These are phyloP conservation scores for Crithidia bombi DNA, from an alignment of 208 protist species.

Conservation along the genomic window DNA sequence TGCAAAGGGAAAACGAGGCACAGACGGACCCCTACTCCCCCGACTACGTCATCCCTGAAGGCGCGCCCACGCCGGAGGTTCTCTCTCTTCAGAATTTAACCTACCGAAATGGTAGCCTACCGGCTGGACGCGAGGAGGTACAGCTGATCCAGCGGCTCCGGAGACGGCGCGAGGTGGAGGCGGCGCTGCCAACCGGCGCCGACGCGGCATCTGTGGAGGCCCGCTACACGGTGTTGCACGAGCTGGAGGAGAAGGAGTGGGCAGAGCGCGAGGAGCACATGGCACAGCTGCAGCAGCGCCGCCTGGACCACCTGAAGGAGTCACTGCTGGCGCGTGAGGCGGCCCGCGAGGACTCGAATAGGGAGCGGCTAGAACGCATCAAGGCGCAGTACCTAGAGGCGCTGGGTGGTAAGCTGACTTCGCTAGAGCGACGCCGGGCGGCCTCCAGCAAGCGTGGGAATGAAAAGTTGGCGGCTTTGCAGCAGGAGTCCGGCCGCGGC, in stretches of 20 bases:
- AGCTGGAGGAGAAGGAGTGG: constrained; percentile 89
- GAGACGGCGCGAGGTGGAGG: constrained; percentile 82
- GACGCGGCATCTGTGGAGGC: constrained; percentile 62
- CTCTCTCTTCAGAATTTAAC: constrained; percentile 69
- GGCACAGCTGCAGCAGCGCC: constrained; percentile 68
- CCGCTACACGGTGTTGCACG: constrained; percentile 58
- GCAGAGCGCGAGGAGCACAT: constrained; percentile 83
- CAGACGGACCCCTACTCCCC: constrained; percentile 93
- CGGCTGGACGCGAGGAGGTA: constrained; percentile 82
- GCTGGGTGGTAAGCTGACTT: constrained; percentile 53
- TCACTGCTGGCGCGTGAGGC: constrained; percentile 70
- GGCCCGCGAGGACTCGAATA: constrained; percentile 63
- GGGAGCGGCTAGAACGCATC: constrained; percentile 59
- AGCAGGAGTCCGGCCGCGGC: constrained; percentile 12
- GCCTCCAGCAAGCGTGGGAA: constrained; percentile 38
- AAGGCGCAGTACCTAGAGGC: constrained; percentile 53
- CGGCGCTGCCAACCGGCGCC: constrained; percentile 44
- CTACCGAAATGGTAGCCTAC: constrained; percentile 69
- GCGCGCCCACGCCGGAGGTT: constrained; percentile 69
- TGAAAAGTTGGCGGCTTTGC: constrained; percentile 23
- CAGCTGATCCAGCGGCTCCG: constrained; percentile 89
- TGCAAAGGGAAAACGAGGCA: constrained; percentile 83
- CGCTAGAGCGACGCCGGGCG: constrained; percentile 40
- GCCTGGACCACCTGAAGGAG: constrained; percentile 61
- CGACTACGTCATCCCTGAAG: constrained; percentile 80